Evolutionary conservation across 768 basidiomycete species (phyloP), one percentile per base, ranked within the genome.

Genomic region (Cyathus striatus): DNA sequence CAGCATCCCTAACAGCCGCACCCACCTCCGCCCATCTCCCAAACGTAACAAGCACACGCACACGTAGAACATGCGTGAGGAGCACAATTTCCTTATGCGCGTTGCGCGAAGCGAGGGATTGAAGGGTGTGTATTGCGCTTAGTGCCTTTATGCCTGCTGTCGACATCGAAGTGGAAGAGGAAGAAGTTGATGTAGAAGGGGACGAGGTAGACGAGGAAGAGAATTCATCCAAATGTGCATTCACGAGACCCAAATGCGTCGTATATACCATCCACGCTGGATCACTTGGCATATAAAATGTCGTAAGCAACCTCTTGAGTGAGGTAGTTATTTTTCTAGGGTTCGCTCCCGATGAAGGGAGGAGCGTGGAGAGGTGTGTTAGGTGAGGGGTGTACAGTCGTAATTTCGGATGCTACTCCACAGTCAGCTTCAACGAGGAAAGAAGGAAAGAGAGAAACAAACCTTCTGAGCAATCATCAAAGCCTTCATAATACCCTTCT

Each of bases 381-480:
- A 90, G 62, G 44, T 78, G 75, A 3, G 76, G 75, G 33, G 71
- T 75, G 54, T 83, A 81, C 5, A 68, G 60, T 41, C 78, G 70
- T 7, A 90, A 66, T 7, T 83, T 73, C 2, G 86, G 82, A 51
- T 84, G 81, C 81, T 84, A 16, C 5, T 7, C n/a, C n/a, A 13
- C 14, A 10, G 23, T 18, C 10, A 22, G 30, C 10, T 16, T 20
- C 16, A 12, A 13, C 30, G 14, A 16, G 18, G 21, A 6, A 30
- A 26, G 6, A 13, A 13, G 33, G 3, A 26, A 41, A n/a, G 2
- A 2, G 2, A 16, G 30, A 12, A 16, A 43, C 63, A 21, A 56
- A 83, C 83, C 63, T 80, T 81, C 56, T 81, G 77, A 0, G 82
- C 66, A 43, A 85, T 68, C 24, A 75, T 60, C 45, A 88, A 84